These are phyloP conservation scores for Meyerozyma athensensis DNA, from an alignment of 1,139 yeast species.

Conservation along the genomic window DNA sequence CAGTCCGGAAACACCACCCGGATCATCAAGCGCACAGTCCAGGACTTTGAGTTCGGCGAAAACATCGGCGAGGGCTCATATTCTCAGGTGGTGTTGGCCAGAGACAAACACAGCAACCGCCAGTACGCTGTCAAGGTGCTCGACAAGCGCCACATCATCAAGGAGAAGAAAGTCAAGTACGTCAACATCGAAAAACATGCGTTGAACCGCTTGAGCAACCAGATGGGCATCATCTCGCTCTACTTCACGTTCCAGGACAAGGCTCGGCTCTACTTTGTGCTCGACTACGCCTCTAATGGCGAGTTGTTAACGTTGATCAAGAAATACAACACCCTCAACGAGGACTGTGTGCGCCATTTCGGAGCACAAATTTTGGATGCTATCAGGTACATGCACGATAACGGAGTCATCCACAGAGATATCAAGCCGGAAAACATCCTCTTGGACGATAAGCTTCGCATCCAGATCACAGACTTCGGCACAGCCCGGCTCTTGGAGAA, in stretches of 20 bases:
- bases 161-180: constrained; percentile 91
- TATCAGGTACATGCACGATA: constrained; percentile 63
- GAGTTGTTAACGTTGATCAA: constrained; percentile 79
- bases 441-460: constrained; percentile 56
- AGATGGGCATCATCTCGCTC: constrained; percentile 72
- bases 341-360: constrained; percentile 69
- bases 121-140: constrained; percentile 88
- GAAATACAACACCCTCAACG: constrained; percentile 72
- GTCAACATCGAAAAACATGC: constrained; percentile 96
- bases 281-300: constrained; percentile 91
- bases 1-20: constrained; percentile 14
- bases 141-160: constrained; percentile 89
- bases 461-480: constrained; percentile 79
- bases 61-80: constrained; percentile 95
- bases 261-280: constrained; percentile 79
- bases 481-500: constrained; percentile 62
- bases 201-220: constrained; percentile 70
- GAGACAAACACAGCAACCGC: constrained; percentile 66
- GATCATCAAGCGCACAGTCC: constrained; percentile 57
- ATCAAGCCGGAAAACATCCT: constrained; percentile 74
- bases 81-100: constrained; percentile 86
- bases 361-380: constrained; percentile 63
- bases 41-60: constrained; percentile 83
- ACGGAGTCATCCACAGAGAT: constrained; percentile 77
- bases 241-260: constrained; percentile 95